Evolutionary conservation across 2,329 filamentous ascomycete genomes (phyloP).

Genomic region (Colletotrichum spaethianum): DNA sequence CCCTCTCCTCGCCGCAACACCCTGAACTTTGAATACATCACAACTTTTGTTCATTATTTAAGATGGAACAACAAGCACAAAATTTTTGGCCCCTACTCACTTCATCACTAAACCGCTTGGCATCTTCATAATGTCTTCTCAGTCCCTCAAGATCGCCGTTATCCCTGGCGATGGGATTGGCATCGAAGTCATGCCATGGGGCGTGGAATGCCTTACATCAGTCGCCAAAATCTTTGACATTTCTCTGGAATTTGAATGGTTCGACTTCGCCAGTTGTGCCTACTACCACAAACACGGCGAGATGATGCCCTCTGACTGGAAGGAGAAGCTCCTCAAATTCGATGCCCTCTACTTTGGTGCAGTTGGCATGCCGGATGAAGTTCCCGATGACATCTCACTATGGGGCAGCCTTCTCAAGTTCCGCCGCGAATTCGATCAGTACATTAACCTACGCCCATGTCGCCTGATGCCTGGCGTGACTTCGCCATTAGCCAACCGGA

Average conservation of each 20-base stretch:
- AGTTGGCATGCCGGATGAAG: conserved; percentile 70
- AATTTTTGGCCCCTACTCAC: neutral
- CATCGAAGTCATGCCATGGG: conserved; percentile 70
- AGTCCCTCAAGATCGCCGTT: conserved; percentile 63
- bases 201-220: conserved; percentile 52
- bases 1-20: neutral
- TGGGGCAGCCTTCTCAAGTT: conserved; percentile 77
- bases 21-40: neutral
- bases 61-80: neutral
- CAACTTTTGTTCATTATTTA: neutral
- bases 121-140: conserved; percentile 17
- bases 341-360: conserved; percentile 77
- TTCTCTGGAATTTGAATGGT: conserved; percentile 72
- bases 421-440: conserved; percentile 75
- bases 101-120: neutral
- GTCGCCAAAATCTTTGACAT: conserved; percentile 61
- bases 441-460: conserved; percentile 76
- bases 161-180: conserved; percentile 81
- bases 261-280: conserved; percentile 76
- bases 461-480: conserved; percentile 72
- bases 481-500: conserved; percentile 68
- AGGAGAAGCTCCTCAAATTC: conserved; percentile 53
- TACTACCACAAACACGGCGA: conserved; percentile 61
- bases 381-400: conserved; percentile 76
- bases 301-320: conserved; percentile 56